A percentile compares a stretch with the other conserved stretches of the same genome.
Evolutionary conservation across 2,329 filamentous ascomycete genomes (phyloP).

Genomic region (Myriosclerotinia curreyana): DNA sequence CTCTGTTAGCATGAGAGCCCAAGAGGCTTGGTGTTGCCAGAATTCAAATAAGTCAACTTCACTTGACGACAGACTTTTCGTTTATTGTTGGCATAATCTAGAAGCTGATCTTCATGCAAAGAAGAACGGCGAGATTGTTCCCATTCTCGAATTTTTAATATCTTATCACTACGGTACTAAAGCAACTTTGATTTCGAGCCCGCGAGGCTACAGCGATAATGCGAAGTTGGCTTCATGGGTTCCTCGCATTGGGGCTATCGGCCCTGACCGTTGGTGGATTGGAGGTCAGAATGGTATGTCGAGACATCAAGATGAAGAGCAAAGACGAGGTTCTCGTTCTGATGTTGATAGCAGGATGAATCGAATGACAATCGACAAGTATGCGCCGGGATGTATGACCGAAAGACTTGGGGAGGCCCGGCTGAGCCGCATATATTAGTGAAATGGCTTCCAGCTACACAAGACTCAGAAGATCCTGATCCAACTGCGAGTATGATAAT

Average conservation of each 20-base stretch:
- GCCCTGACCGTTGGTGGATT: conserved; percentile 53
- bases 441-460: conserved; percentile 66
- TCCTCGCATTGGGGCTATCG: conserved; percentile 53
- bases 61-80: not conserved
- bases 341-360: conserved; percentile 57
- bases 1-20: not conserved
- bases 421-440: conserved; percentile 86
- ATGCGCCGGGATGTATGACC: conserved; percentile 92
- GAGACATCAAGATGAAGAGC: not conserved
- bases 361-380: conserved; percentile 73
- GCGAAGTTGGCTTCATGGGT: conserved; percentile 52
- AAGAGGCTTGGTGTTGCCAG: conserved; percentile 3
- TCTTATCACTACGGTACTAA: conserved; percentile 1
- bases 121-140: not conserved
- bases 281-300: conserved; percentile 56
- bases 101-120: not conserved
- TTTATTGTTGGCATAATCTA: not conserved
- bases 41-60: conserved; percentile 14
- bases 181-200: conserved; percentile 9
- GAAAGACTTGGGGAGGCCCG: conserved; percentile 80
- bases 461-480: conserved; percentile 60
- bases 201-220: conserved; percentile 44
- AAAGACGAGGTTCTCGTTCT: conserved; percentile 22
- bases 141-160: conserved; percentile 10
- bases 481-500: conserved; percentile 80